Base-by-base conservation (phyloP, 2,329 filamentous ascomycete genomes). In the Fusarium sp. region DNA sequence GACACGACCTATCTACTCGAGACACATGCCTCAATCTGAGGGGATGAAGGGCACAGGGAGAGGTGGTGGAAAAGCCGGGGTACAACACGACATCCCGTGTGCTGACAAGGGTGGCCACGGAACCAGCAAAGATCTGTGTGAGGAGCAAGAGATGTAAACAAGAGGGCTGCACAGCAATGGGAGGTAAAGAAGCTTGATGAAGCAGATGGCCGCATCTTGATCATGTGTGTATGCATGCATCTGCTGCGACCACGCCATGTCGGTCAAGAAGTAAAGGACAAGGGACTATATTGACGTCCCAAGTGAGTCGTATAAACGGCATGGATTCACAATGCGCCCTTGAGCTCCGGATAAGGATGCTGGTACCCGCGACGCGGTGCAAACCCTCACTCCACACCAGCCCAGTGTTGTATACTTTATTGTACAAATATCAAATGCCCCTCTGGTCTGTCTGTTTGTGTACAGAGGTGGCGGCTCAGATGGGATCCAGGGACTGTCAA, bases 301-400 rank as follows among this genome's bases (percentile, higher is more conserved):
- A 11, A 38, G 11, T 23, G 19, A 39, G 19, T n/a, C 8, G 13
- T 36, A 32, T 41, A 35, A 42, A 45, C 5, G 48, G 49, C 25
- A 51, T 47, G 47, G 48, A 27, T 53, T 52, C 42, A 48, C 46
- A 31, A 32, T 57, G 43, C 41, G 43, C 36, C 53, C 38, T 53
- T 39, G 39, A 44, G 43, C 61, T 53, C 37, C 61, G 38, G 35
- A 42, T 23, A 36, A 44, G 43, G 36, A 53, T 64, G 56, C 56
- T 61, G 41, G 53, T 65, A 54, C 52, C 60, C 53, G 54, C 27
- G 50, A 59, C 45, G 45, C 15, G 53, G 53, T 58, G 65, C 62
- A 59, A 64, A 62, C 39, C 48, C 51, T 61, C 56, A 57, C 53
- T 49, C 42, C 48, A 52, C 56, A 48, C 45, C 65, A 60, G 51